A percentile compares a stretch with the other conserved stretches of the same genome.
Conservation (phyloP, 768 basidiomycete species). For the Suillus variegatus region DNA sequence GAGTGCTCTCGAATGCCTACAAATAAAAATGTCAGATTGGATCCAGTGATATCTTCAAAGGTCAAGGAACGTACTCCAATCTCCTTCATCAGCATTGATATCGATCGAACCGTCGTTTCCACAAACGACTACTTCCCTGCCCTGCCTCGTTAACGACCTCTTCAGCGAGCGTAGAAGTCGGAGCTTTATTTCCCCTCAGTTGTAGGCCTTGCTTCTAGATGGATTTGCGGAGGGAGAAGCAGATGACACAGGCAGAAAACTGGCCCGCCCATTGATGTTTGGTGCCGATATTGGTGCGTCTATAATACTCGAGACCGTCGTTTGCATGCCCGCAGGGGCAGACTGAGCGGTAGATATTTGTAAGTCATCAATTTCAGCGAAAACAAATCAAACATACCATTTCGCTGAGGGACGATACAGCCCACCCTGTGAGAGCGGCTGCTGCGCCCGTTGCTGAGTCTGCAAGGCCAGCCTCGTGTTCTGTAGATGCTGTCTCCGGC, state of each 20-base stretch:
- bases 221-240: constrained; percentile 16
- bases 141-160: constrained; percentile 45
- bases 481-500: constrained; percentile 55
- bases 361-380: background rate
- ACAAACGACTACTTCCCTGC: constrained; percentile 57
- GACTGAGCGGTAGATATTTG: constrained; percentile 43
- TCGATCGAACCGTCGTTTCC: constrained; percentile 82
- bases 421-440: constrained; percentile 93
- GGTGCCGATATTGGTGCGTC: constrained; percentile 49
- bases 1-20: constrained; percentile 73
- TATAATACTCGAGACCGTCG: constrained; percentile 50
- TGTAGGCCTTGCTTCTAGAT: constrained; percentile 63
- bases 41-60: background rate
- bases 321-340: constrained; percentile 71
- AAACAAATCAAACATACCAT: constrained; percentile 47
- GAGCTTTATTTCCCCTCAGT: constrained; percentile 62
- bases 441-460: constrained; percentile 91
- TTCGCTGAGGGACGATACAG: constrained; percentile 85
- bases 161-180: constrained; percentile 48
- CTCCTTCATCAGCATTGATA: constrained; percentile 88
- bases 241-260: background rate
- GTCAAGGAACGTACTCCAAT: constrained; percentile 77
- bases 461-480: constrained; percentile 50
- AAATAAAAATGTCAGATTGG: background rate
- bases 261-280: constrained; percentile 7